phyloP scores from a whole-genome alignment of 2,329 filamentous ascomycete genomes.

The Claviceps digitariae region DNA sequence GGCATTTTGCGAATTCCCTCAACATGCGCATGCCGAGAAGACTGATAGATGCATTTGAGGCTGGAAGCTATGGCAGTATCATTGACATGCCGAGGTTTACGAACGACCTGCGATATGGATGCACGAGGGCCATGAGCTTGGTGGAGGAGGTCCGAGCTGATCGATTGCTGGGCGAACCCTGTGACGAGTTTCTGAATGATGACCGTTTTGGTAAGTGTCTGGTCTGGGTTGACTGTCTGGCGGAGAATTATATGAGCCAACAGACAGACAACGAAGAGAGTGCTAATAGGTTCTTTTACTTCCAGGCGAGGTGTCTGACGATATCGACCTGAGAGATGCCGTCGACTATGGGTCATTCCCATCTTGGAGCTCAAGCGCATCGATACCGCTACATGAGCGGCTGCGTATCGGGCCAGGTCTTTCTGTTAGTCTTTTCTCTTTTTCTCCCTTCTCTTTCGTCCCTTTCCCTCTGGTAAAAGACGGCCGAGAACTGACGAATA shows the following conservation, averaged over 20 bases:
- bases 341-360: slow-evolving; percentile 42
- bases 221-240: too few species aligned
- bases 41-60: slow-evolving; percentile 33
- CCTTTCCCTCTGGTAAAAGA: neutral
- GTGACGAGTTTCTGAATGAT: slow-evolving; percentile 28
- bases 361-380: slow-evolving; percentile 26
- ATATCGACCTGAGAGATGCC: slow-evolving; percentile 25
- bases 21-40: slow-evolving; percentile 30
- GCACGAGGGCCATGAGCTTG: slow-evolving; percentile 37
- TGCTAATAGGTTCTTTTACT: neutral
- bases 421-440: slow-evolving; percentile 27
- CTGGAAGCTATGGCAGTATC: slow-evolving; percentile 37
- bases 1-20: slow-evolving; percentile 33
- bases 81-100: slow-evolving; percentile 32
- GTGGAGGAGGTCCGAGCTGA: slow-evolving; percentile 36
- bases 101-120: slow-evolving; percentile 31
- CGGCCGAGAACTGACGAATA: slow-evolving; percentile 6
- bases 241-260: too few species aligned
- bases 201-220: slow-evolving; percentile 31
- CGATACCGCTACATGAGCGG: slow-evolving; percentile 26
- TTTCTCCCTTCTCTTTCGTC: neutral
- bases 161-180: slow-evolving; percentile 27
- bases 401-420: slow-evolving; percentile 37
- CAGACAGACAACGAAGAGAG: neutral
- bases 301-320: slow-evolving; percentile 28